Base-by-base conservation (phyloP, 176 grass and related monocot species). In the Luzula sylvatica region DNA sequence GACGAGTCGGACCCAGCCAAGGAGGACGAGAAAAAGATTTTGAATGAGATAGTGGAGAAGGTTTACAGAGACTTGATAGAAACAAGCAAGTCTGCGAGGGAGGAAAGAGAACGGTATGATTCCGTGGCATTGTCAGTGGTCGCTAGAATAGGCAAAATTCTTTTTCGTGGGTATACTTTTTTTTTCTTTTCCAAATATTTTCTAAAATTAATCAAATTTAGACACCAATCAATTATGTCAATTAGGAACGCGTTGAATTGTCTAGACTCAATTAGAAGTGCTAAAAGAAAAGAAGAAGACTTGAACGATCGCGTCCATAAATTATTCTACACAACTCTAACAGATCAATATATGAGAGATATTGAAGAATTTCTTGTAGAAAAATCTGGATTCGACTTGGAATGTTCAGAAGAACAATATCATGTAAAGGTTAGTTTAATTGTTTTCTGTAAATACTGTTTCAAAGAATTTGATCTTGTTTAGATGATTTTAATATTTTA, bases 61-160 rank as follows among this genome's bases (percentile, higher is more conserved):
- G 40, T 78, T 28, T 28, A 24, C 13, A 46, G 11, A 11, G 52
- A 78, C 22, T 28, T 66, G 15, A 38, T 71, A 7, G 30, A 38
- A 13, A 9, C 52, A n/a, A 25, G 19, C 9, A 15, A 3, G 27
- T 26, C 40, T 3, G 67, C 59, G 53, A 78, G 38, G 75, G 45
- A 15, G 11, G 67, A 35, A 9, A 35, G 30, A 35, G 30, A 35
- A 1, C 7, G 30, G 30, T 4, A 35, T 4, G 9, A 35, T 4
- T 35, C 9, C 7, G 28, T 40, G 30, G 72, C 71, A 52, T 23
- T 66, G 13, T n/a, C 18, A 1, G 40, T 72, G 1, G 44, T 53
- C 5, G 60, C 67, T 30, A 40, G 52, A 20, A 12, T 78, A 11
- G 75, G 75, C 8, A 72, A 72, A 66, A 15, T 78, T 45, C 53